phyloP scores from a whole-genome alignment of 371 early-diverging fungal genomes.

The Mucor piriformis region DNA sequence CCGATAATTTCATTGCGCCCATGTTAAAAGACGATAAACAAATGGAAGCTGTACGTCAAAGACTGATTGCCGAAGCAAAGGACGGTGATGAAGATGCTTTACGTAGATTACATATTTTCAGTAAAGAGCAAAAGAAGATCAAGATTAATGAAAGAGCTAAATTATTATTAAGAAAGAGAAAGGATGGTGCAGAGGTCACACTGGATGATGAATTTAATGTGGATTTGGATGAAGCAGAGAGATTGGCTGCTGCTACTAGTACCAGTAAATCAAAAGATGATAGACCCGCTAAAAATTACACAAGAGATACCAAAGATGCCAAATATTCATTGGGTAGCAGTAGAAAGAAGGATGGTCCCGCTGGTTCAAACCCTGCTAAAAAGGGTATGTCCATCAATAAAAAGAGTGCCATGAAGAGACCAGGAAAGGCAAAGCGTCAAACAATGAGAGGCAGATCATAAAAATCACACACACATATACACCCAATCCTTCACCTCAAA shows the following conservation, averaged over 20 bases:
- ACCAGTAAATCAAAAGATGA: slow-evolving; percentile 12
- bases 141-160: slow-evolving; percentile 23
- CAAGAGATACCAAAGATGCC: slow-evolving; percentile 23
- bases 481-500: too few relatives aligned
- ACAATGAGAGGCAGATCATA: slow-evolving; percentile 18
- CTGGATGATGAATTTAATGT: slow-evolving; percentile 33
- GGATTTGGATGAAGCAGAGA: slow-evolving; percentile 32
- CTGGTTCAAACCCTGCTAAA: slow-evolving; percentile 23
- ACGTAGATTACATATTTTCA: slow-evolving; percentile 26
- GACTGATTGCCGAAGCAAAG: slow-evolving; percentile 25
- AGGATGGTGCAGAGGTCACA: slow-evolving; percentile 25
- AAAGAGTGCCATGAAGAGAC: slow-evolving; percentile 30
- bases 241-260: slow-evolving; percentile 27
- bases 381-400: slow-evolving; percentile 33
- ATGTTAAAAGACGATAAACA: slow-evolving; percentile 97
- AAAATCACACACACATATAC: too few relatives aligned
- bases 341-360: slow-evolving; percentile 6
- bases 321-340: slow-evolving; percentile 27
- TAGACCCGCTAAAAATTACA: slow-evolving; percentile 22
- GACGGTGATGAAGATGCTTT: slow-evolving; percentile 33
- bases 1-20: slow-evolving; percentile 95
- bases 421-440: slow-evolving; percentile 43
- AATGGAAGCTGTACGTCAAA: slow-evolving; percentile 72
- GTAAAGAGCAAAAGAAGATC: slow-evolving; percentile 28
- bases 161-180: slow-evolving; percentile 28